Evolutionary conservation across 2,329 filamentous ascomycete species (phyloP), one percentile per base, ranked within the genome.

Genomic region (Curvularia lunata): DNA sequence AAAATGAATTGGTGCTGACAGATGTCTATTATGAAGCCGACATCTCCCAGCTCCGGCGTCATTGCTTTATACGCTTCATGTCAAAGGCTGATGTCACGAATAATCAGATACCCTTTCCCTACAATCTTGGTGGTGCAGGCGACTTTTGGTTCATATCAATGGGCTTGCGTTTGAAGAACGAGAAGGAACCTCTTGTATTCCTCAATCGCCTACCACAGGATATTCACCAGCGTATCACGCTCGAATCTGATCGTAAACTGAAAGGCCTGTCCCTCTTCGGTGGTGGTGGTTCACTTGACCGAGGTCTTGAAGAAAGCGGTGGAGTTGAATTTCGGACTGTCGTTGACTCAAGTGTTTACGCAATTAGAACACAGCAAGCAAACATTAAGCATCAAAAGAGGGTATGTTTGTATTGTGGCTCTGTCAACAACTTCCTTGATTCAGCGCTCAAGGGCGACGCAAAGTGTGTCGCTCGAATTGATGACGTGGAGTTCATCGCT

Each of bases 231-330:
- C 87, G 86, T 0, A 85, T 85, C 41, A 77, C 88, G 61, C 83
- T 85, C 0, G 84, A 84, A 41, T 48, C 28, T 3, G 18, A 37
- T 3, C 28, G 43, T 9, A 61, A 58, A 34, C 32, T 71, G 2
- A 57, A 42, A 30, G 89, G 88, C 0, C 76, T 94, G 3, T 90
- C 92, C 61, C 78, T 95, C 0, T 96, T 91, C 67, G 91, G 88
- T 63, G 91, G 91, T 0, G 88, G 89, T 18, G 91, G 91, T 0
- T 92, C 88, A 51, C 86, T 95, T 50, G 91, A 91, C 5, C 83
- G 89, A 28, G 91, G 91, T 0, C 79, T 96, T 0, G 90, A 92
- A 72, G 90, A 92, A 52, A 86, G 85, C 0, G 86, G 87, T 0
- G 86, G 81, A 0, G 81, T 92, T 0, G 72, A 86, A 25, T 89